Conservation (phyloP, 352 stramenopile species). For the Globisporangium canariense region DNA sequence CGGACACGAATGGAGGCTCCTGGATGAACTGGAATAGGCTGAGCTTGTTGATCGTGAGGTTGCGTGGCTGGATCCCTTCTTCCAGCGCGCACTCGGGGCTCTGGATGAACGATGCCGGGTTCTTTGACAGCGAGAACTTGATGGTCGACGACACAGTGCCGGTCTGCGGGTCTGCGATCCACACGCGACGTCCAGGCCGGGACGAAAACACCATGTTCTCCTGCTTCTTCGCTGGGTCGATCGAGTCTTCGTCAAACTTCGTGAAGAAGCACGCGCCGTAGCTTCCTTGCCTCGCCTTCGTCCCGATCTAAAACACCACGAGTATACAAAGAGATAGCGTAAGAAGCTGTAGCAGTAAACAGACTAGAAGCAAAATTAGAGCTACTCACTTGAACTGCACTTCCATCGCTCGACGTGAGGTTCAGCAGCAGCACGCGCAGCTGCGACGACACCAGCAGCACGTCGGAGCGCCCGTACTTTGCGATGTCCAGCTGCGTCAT, state of each 20-base stretch:
- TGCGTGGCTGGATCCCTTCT: conserved; percentile 64
- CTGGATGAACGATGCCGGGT: conserved; percentile 55
- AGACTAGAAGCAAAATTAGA: neutral
- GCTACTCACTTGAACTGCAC: conserved; percentile 47
- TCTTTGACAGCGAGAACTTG: conserved; percentile 79
- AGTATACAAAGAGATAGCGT: neutral
- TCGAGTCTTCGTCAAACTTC: conserved; percentile 47
- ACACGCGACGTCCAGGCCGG: conserved; percentile 74
- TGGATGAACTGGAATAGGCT: conserved; percentile 68
- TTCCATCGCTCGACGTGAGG: conserved; percentile 60
- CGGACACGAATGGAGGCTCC: conserved; percentile 44
- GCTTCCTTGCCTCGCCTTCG: conserved; percentile 76
- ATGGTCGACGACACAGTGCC: conserved; percentile 81
- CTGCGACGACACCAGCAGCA: conserved; percentile 84
- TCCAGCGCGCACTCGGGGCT: conserved; percentile 47
- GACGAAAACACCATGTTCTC: conserved; percentile 79
- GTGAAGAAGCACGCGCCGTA: conserved; percentile 84
- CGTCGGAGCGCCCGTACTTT: conserved; percentile 48
- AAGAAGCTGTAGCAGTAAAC: neutral
- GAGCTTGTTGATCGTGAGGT: conserved; percentile 82
- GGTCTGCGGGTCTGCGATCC: conserved; percentile 72
- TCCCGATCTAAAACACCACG: conserved; percentile 51
- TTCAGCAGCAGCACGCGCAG: conserved; percentile 78
- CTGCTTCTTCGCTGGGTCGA: conserved; percentile 54
- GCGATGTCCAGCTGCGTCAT: conserved; percentile 51